phyloP scores from a whole-genome alignment of 129 eudicot species.

The Helichrysum umbraculigerum region DNA sequence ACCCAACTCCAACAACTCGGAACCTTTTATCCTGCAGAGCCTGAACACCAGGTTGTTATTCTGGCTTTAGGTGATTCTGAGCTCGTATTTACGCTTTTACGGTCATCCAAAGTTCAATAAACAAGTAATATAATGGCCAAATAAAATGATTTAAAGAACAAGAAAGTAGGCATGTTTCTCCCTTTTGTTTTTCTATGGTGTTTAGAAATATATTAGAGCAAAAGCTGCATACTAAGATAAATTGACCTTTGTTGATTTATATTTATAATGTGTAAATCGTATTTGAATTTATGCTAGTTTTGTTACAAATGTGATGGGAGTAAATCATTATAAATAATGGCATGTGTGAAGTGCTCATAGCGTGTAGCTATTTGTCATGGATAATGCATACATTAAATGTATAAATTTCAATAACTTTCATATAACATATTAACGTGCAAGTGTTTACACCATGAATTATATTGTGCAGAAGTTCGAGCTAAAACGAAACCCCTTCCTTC shows the following conservation, averaged over 20 bases:
- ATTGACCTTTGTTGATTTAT: not conserved
- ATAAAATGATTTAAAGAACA: slow-evolving; percentile 8
- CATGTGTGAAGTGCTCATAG: not conserved
- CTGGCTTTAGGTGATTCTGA: not conserved
- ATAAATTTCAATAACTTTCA: not conserved
- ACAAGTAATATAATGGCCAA: not conserved
- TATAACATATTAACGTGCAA: not conserved
- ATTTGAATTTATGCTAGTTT: not conserved
- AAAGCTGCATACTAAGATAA: not conserved
- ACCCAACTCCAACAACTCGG: slow-evolving; percentile 84
- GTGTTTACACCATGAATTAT: not conserved
- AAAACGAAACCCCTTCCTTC: slow-evolving; percentile 77
- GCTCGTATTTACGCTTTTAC: not conserved
- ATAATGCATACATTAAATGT: not conserved
- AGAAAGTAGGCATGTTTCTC: not conserved
- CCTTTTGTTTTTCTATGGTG: not conserved
- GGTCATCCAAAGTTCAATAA: not conserved
- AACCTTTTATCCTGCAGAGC: slow-evolving; percentile 80
- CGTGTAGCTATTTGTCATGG: slow-evolving; percentile 5
- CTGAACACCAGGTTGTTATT: slow-evolving; percentile 85
- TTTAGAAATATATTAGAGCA: not conserved
- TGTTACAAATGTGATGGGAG: not conserved
- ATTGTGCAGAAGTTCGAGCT: slow-evolving; percentile 87
- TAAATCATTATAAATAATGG: not conserved
- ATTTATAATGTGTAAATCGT: no score